Conservation (phyloP, 78 protist species). For the Dictyostelium intermedium region DNA sequence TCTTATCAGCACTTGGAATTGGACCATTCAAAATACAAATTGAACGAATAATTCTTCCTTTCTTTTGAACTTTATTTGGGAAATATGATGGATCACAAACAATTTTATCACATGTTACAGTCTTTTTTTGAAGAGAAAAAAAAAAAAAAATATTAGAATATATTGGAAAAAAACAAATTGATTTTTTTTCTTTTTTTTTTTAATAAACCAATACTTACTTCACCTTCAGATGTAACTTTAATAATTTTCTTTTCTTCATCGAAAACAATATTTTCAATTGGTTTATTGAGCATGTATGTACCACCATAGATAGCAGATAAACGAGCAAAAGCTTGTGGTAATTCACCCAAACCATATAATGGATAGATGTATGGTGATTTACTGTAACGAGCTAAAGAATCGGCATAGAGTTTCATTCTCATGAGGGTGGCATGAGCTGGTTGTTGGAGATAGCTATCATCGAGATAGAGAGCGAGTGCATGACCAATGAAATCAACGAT, state of each 20-base stretch:
- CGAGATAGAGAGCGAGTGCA: constrained; percentile 95
- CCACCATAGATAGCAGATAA: constrained; percentile 99
- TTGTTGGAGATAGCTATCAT: constrained; percentile 87
- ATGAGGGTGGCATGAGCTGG: constrained; percentile 89
- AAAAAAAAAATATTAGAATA: background rate
- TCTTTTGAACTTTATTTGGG: constrained; percentile 90
- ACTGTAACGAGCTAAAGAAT: constrained; percentile 89
- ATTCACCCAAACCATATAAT: constrained; percentile 98
- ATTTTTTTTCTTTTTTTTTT: background rate
- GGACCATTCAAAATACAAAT: constrained; percentile 97
- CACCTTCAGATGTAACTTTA: constrained; percentile 93
- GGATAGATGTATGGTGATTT: constrained; percentile 99
- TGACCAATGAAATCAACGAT: constrained; percentile 98
- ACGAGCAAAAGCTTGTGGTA: constrained; percentile 94
- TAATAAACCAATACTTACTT: constrained; percentile 18
- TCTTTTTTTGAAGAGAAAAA: no score
- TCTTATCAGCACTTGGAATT: constrained; percentile 87
- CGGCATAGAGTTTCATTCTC: constrained; percentile 91
- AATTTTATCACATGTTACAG: constrained; percentile 11
- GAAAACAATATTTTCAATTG: constrained; percentile 90
- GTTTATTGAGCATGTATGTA: constrained; percentile 97
- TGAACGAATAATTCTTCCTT: constrained; percentile 93
- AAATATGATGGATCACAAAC: constrained; percentile 84
- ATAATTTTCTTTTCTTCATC: constrained; percentile 87
- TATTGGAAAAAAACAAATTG: background rate